Evolutionary conservation across 116 monocot genomes (phyloP), one percentile per base, ranked within the genome.

Genomic region (Thalassia testudinum): DNA sequence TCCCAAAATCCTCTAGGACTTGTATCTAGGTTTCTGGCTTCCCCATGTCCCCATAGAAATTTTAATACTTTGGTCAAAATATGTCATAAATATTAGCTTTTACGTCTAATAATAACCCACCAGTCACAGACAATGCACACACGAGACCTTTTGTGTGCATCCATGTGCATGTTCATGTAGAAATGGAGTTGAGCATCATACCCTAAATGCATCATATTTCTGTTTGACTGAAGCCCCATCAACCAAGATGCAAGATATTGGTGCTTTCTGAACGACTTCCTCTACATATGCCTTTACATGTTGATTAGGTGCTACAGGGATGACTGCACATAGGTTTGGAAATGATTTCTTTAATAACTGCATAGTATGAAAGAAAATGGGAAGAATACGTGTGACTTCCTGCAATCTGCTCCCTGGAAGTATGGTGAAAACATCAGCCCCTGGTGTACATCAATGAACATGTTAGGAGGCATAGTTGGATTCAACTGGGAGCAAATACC

Each of bases 331-430:
- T 58, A 88, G 56, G 37, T 73, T 70, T 51, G 74, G 22, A 44
- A 76, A 71, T 27, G 57, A 60, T 23, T 52, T 57, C 25, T 65
- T 77, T 37, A 97, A 47, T 26, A 64, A 56, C 58, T 97, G 70
- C 49, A 97, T 43, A 12, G 79, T 61, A 47, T 75, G 47, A 27
- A 77, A 51, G 61, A 70, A 97, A 65, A 97, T 76, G 28, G 95
- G 95, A 56, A 97, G 85, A 78, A 97, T 97, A 7, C 74, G 74
- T 37, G 43, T 82, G 42, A 97, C 89, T 54, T 97, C 95, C 60
- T 97, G 95, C 54, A 88, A 49, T 68, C 95, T 78, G 70, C 95
- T 97, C 68, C 95, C 95, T 50, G 95, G 95, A 55, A 97, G 79
- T 57, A 97, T 70, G 24, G 79, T 77, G 53, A 97, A 62, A 50